Percentiles rank a stretch among this genome's conserved stretches.
These are phyloP conservation scores for Fragaria iinumae DNA, from an alignment of 306 rosid genomes.

Conservation along the genomic window DNA sequence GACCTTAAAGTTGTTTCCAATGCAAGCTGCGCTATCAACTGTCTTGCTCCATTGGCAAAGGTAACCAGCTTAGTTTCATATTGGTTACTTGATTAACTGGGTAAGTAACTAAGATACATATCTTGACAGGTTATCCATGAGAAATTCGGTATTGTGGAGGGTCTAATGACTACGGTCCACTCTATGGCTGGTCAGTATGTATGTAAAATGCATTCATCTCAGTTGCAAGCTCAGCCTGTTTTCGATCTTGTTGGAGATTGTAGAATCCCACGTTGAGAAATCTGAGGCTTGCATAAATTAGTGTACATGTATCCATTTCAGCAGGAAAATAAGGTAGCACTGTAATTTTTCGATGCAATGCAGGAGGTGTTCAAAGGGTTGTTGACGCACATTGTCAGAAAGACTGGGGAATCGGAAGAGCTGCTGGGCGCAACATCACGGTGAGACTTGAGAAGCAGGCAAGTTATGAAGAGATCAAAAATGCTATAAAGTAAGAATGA, in stretches of 20 bases:
- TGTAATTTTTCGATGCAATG: constrained; percentile 15
- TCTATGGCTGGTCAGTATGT: constrained; percentile 61
- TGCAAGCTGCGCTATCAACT: constrained; percentile 94
- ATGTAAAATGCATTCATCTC: background rate
- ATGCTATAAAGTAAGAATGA: constrained; percentile 66
- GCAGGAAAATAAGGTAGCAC: background rate
- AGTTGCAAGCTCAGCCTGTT: background rate
- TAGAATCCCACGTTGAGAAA: background rate
- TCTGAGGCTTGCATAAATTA: background rate
- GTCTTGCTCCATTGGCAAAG: constrained; percentile 97
- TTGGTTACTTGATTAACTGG: background rate
- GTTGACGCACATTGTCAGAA: constrained; percentile 91
- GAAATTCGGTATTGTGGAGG: constrained; percentile 89
- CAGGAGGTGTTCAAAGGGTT: constrained; percentile 94
- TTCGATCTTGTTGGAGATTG: background rate
- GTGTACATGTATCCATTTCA: background rate
- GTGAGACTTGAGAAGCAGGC: constrained; percentile 72
- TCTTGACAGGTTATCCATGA: constrained; percentile 70
- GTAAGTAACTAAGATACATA: background rate
- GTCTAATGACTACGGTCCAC: constrained; percentile 88
- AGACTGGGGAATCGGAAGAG: constrained; percentile 99
- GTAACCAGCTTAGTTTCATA: constrained; percentile 18
- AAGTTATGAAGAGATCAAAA: constrained; percentile 68
- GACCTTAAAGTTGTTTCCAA: constrained; percentile 79
- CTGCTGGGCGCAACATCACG: constrained; percentile 93